Evolutionary conservation across 169 alveolate species (phyloP).

Genomic region (Neospora caninum): DNA sequence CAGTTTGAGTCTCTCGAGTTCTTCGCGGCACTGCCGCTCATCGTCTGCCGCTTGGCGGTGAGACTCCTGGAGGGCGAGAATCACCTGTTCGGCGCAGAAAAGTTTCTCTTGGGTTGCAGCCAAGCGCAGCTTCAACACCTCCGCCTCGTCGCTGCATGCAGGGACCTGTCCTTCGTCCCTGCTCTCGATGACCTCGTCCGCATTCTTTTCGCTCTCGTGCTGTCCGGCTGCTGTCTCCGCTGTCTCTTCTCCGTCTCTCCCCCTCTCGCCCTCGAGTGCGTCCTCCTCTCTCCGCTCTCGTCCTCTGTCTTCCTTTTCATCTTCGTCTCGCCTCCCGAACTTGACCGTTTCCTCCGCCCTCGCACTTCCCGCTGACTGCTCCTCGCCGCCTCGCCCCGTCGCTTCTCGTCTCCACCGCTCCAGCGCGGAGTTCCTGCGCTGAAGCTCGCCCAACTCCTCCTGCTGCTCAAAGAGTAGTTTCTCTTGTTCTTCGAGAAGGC

Average conservation of each 20-base stretch:
- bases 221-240: background rate
- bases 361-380: background rate
- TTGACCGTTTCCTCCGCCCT: background rate
- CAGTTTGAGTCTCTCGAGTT: background rate
- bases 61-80: background rate
- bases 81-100: background rate
- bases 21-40: background rate
- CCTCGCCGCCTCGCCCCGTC: background rate
- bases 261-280: background rate
- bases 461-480: slow-evolving; percentile 10
- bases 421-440: background rate
- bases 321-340: background rate
- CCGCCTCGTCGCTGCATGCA: background rate
- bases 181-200: background rate
- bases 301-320: background rate
- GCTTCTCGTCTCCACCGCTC: background rate
- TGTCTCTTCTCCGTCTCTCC: background rate
- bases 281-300: background rate
- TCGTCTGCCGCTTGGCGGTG: background rate
- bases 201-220: background rate
- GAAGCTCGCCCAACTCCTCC: background rate
- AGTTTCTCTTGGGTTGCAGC: background rate
- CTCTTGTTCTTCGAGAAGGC: background rate
- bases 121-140: background rate
- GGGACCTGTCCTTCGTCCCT: background rate